Conservation (phyloP, 2,329 filamentous ascomycete species). For the Pseudopyricularia cyperi region DNA sequence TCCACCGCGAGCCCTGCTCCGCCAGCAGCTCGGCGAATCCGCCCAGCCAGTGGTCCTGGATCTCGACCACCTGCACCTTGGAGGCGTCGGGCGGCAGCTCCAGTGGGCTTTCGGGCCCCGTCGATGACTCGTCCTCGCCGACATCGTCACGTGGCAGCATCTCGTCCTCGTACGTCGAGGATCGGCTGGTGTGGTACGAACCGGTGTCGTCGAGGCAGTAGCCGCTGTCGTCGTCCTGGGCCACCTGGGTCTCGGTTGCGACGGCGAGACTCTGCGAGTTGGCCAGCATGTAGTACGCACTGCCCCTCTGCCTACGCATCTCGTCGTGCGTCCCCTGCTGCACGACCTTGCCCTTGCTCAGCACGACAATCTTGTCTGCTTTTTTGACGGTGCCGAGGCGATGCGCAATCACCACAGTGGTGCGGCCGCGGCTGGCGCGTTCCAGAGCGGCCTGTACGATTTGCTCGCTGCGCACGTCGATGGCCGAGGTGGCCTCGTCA, state of each 20-base stretch:
- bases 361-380: conserved; percentile 3
- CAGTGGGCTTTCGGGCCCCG: conserved; percentile 19
- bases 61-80: conserved; percentile 14
- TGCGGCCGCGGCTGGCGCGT: conserved; percentile 40
- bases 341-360: conserved; percentile 1
- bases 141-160: conserved; percentile 20
- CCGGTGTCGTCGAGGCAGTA: background rate
- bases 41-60: conserved; percentile 22
- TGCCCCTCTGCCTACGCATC: background rate
- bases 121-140: conserved; percentile 7
- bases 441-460: conserved; percentile 42
- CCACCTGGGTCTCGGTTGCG: conserved; percentile 13
- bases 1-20: conserved; percentile 37
- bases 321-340: conserved; percentile 4
- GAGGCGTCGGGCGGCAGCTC: background rate
- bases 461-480: conserved; percentile 25
- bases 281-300: conserved; percentile 1
- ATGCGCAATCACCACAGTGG: conserved; percentile 23
- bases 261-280: background rate
- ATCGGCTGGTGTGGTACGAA: background rate
- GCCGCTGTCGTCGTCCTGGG: background rate
- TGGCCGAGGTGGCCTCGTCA: conserved; percentile 52
- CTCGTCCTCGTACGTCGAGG: background rate
- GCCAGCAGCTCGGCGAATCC: conserved; percentile 40
- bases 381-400: conserved; percentile 2